Evolutionary conservation across 1,139 yeast species (phyloP), one percentile per base, ranked within the genome.

Genomic region (Geotrichum phurueaensis): DNA sequence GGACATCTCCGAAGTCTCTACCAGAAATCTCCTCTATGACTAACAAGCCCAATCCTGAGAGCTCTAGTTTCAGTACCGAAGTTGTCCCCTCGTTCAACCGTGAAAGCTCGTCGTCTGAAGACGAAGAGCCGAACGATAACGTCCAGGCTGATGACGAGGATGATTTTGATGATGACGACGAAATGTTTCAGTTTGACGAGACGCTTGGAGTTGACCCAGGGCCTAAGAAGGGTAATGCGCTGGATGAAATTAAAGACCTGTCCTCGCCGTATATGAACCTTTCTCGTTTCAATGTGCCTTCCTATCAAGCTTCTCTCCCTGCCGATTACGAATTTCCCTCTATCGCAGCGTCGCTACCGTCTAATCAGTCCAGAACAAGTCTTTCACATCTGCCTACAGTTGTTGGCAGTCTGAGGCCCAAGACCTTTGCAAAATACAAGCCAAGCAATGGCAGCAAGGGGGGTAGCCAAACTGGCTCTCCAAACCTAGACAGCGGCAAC

Each of bases 151-250:
- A 20, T 25, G 56, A 47, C 13, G 53, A 54, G 20, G 51, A 60
- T 20, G 57, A 39, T 39, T 39, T 39, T 15, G 60, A 60, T 48
- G 60, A 54, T n/a, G 58, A 54, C 39, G 62, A 59, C n/a, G 62
- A 61, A 15, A 49, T 59, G n/a, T 61, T 61, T 33, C 60, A 61
- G 47, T 57, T 59, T 53, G 64, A 61, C 27, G 64, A 61, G 23
- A 48, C 60, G 23, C 53, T 60, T 18, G 61, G 58, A 1, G 50
- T 56, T 18, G 53, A 52, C 54, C 58, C 60, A 3, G 55, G 47
- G 47, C 56, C 31, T 5, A 54, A 54, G 12, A 23, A 20, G 1
- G 36, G 22, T 39, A 33, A 27, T 18, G 13, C 23, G 45, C 7
- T 39, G 18, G 47, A 39, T 1, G 47, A 39, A 10, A 18, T 39